Conservation (phyloP, 352 stramenopile species). For the Elongisporangium anandrum region DNA sequence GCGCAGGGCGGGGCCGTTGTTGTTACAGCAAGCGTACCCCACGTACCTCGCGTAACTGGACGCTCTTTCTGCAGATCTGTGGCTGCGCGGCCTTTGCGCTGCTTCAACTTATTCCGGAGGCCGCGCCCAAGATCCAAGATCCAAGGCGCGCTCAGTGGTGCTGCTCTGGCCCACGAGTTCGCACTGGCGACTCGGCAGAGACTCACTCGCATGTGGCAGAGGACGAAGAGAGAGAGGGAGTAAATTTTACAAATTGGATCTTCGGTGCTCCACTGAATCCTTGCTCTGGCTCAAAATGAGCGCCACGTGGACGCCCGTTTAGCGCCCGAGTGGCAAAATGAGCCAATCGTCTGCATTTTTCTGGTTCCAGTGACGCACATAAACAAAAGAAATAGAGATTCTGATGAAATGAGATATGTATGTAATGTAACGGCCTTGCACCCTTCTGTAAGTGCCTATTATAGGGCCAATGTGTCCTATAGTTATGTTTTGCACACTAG, state of each 20-base stretch:
- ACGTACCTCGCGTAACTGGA: neutral
- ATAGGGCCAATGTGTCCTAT: too few relatives aligned
- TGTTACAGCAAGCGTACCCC: neutral
- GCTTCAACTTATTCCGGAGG: neutral
- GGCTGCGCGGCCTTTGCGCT: neutral
- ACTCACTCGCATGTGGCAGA: neutral
- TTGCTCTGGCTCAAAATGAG: neutral
- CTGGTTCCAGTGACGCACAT: neutral
- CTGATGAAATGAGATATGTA: too few relatives aligned
- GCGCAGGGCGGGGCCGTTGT: neutral
- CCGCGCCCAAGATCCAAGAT: neutral
- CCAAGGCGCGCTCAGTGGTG: neutral
- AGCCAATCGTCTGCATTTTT: neutral
- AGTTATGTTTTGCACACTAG: too few relatives aligned
- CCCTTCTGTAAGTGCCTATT: too few relatives aligned
- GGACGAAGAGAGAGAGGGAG: neutral
- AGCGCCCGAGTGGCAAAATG: neutral
- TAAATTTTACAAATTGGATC: neutral
- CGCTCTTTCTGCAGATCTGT: neutral
- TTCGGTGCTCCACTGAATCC: neutral
- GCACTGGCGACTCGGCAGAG: neutral
- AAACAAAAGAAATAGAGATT: too few relatives aligned
- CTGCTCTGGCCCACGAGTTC: neutral
- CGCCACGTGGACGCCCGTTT: neutral
- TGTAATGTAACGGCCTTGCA: too few relatives aligned